Conservation (phyloP, 331 rosid species). For the Ulmus americana region DNA sequence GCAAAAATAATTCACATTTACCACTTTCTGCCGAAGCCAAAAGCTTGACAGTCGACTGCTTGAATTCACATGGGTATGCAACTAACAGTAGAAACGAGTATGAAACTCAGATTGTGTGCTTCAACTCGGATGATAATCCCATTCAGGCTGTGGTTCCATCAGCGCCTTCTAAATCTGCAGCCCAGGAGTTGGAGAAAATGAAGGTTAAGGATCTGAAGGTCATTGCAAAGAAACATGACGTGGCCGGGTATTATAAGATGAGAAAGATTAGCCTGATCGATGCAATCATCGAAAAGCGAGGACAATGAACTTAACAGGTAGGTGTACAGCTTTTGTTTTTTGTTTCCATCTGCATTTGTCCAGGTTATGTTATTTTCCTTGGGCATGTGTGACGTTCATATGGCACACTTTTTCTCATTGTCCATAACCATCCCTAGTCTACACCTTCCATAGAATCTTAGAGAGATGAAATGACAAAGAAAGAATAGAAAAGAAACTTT, state of each 20-base stretch:
- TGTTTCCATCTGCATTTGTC: slow-evolving; percentile 9
- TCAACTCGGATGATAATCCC: slow-evolving; percentile 18
- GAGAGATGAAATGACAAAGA: slow-evolving; percentile 4
- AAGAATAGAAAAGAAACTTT: slow-evolving; percentile 9
- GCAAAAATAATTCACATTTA: slow-evolving; percentile 17
- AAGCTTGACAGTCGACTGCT: slow-evolving; percentile 19
- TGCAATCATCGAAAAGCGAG: slow-evolving; percentile 6
- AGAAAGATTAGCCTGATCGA: slow-evolving; percentile 32
- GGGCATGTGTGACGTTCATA: slow-evolving; percentile 6
- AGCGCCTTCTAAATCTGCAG: neutral
- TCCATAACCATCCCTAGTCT: neutral
- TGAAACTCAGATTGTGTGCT: neutral
- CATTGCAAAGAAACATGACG: slow-evolving; percentile 29
- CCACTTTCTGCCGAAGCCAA: slow-evolving; percentile 11
- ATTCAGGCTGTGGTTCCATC: slow-evolving; percentile 14
- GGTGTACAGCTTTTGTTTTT: slow-evolving; percentile 16
- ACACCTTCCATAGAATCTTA: slow-evolving; percentile 1
- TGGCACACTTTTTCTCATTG: slow-evolving; percentile 7
- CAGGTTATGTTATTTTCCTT: neutral
- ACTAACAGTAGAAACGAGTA: neutral
- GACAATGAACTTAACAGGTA: slow-evolving; percentile 16
- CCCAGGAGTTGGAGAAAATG: slow-evolving; percentile 12
- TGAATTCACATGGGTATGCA: slow-evolving; percentile 21
- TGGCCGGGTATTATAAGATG: slow-evolving; percentile 25
- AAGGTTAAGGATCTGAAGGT: slow-evolving; percentile 26